Evolutionary conservation across 2,329 filamentous ascomycete species (phyloP).

Genomic region (Lecanicillium sp.): DNA sequence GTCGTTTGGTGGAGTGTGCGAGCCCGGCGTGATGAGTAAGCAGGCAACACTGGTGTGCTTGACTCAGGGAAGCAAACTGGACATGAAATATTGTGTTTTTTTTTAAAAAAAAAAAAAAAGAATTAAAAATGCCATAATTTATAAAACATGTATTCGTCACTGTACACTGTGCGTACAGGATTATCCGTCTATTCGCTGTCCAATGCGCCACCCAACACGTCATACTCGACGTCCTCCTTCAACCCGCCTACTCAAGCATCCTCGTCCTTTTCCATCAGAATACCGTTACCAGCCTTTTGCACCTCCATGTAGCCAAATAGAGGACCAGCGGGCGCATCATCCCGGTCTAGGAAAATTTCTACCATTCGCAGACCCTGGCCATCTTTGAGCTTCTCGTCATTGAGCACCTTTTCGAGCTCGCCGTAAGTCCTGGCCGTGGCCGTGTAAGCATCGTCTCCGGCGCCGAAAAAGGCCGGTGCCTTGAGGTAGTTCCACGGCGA

Average conservation of each 20-base stretch:
- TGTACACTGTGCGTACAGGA: not conserved
- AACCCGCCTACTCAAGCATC: not conserved
- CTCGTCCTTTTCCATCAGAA: conserved; percentile 10
- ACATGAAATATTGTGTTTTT: not conserved
- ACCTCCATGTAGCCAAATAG: conserved; percentile 16
- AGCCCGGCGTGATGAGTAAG: not conserved
- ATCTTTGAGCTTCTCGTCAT: conserved; percentile 16
- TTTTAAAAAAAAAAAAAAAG: too few species aligned
- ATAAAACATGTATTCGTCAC: not conserved
- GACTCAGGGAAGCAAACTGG: conserved; percentile 1
- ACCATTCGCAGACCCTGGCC: conserved; percentile 27
- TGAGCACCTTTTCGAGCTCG: conserved; percentile 35
- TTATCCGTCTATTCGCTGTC: not conserved
- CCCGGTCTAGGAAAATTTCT: conserved; percentile 27
- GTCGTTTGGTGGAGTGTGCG: not conserved
- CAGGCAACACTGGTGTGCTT: not conserved
- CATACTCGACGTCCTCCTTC: not conserved
- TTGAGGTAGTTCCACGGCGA: conserved; percentile 47
- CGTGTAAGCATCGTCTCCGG: conserved; percentile 33
- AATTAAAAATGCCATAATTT: too few species aligned
- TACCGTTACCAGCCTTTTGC: conserved; percentile 14
- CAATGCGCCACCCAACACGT: too few species aligned
- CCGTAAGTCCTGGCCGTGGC: conserved; percentile 36
- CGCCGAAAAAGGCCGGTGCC: conserved; percentile 43
- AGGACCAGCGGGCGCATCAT: conserved; percentile 25